Evolutionary conservation across 441 rosid genomes (phyloP), one percentile per base, ranked within the genome.

Genomic region (Syzygium malaccense): DNA sequence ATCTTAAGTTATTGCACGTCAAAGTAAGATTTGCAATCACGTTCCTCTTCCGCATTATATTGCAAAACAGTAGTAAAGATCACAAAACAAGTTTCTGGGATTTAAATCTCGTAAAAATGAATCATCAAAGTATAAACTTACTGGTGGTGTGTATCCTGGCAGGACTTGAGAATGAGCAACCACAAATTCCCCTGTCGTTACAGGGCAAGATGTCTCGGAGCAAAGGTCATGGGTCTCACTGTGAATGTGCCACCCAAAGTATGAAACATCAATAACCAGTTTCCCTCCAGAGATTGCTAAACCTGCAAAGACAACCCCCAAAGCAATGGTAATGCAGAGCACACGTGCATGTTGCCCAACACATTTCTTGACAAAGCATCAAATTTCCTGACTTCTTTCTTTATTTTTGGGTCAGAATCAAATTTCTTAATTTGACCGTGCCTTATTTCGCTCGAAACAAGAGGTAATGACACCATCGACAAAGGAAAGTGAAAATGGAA

Each of bases 81-180:
- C 0, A 11, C 23, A 37, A 13, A 49, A 41, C 9, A 8, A 80
- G 28, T 37, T 71, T 37, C 80, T 11, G n/a, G 80, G 28, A 20
- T 71, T 37, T 71, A 37, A 20, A 37, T 71, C 17, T 37, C 1
- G 45, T 37, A 13, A 71, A 37, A 37, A 51, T 17, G 83, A 60
- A 53, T 32, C 62, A 48, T 60, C 53, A 30, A 83, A 80, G 45
- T 32, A 45, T 32, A 45, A 51, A 91, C 99, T 95, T 93, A 98
- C 99, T 55, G 98, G 96, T 51, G 99, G 99, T 87, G 99, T 98
- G 88, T 18, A 95, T 85, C 95, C 97, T 8, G 99, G 98, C 87
- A 97, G 94, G 87, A 92, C 93, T 94, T 98, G 98, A 6, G 99
- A 93, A 87, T 97, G 99, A 86, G 96, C 71, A 51, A 96, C 95